These are phyloP conservation scores for Colletotrichum spinosum DNA, from an alignment of 2,329 filamentous ascomycete genomes.

Conservation along the genomic window DNA sequence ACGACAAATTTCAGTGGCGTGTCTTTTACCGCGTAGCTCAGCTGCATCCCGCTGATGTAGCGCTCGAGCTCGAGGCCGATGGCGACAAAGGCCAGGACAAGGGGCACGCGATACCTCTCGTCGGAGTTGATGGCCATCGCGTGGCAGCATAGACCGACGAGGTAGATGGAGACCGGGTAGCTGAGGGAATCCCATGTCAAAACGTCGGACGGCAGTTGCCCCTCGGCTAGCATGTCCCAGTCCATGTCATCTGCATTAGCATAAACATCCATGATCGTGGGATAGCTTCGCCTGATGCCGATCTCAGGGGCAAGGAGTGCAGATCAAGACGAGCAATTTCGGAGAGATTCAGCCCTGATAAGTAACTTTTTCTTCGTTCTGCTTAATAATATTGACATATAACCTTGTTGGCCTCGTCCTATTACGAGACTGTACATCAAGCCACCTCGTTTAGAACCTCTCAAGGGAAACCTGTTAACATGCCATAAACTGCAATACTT, in stretches of 20 bases:
- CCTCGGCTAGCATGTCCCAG: too few species aligned
- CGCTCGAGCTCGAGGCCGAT: constrained; percentile 7
- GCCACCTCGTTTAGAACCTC: not conserved
- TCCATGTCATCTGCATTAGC: too few species aligned
- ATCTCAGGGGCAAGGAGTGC: not conserved
- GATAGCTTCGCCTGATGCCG: too few species aligned
- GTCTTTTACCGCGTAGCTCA: constrained; percentile 16
- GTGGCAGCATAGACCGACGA: not conserved
- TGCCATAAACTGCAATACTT: not conserved
- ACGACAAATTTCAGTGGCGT: constrained; percentile 5
- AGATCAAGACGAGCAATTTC: not conserved
- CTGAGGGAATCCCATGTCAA: not conserved
- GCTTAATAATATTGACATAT: not conserved
- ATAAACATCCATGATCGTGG: too few species aligned
- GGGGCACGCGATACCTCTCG: not conserved
- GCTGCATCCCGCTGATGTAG: not conserved
- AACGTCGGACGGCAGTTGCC: too few species aligned
- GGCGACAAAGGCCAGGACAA: constrained; percentile 17
- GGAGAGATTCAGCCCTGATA: not conserved
- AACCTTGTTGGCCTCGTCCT: too few species aligned
- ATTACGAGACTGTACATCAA: too few species aligned
- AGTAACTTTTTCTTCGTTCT: not conserved
- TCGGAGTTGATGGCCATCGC: not conserved
- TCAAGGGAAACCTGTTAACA: not conserved
- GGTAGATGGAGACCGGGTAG: constrained; percentile 4